Percentiles rank a stretch among this genome's conserved stretches.
phyloP scores from a whole-genome alignment of 139 green algal genomes.

The Coccomyxa sp. region DNA sequence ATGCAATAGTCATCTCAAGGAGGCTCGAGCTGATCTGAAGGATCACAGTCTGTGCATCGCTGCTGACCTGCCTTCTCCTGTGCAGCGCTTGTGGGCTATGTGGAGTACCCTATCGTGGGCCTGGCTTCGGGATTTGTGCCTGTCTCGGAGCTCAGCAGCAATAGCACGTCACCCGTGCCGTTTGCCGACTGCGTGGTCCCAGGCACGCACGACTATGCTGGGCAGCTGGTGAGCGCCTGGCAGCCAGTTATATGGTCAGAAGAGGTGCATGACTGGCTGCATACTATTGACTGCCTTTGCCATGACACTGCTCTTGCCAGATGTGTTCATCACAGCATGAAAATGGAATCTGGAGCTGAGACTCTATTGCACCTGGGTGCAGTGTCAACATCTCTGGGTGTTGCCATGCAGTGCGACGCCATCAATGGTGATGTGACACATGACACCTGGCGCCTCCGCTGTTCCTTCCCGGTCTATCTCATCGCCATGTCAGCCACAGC shows the following conservation, averaged over 20 bases:
- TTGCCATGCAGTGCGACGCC: conserved; percentile 52
- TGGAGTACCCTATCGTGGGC: conserved; percentile 74
- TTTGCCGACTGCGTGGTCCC: conserved; percentile 21
- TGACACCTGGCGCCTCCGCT: conserved; percentile 62
- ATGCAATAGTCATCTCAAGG: too few species aligned
- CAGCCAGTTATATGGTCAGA: too few species aligned
- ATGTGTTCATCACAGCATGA: too few species aligned
- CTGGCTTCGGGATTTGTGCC: conserved; percentile 70
- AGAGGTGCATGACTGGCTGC: background rate
- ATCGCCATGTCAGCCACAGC: conserved; percentile 84
- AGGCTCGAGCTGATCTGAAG: too few species aligned
- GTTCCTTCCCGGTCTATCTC: conserved; percentile 83
- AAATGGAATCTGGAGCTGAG: too few species aligned
- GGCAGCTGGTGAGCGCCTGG: too few species aligned
- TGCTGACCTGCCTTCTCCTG: background rate
- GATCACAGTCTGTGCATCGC: background rate
- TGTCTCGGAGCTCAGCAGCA: conserved; percentile 22
- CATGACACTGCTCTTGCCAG: background rate
- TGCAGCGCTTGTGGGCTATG: conserved; percentile 78
- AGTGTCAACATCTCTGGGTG: too few species aligned
- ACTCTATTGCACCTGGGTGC: too few species aligned
- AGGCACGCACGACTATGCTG: too few species aligned
- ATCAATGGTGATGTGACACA: conserved; percentile 27
- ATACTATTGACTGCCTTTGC: background rate
- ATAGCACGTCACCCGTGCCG: background rate